Evolutionary conservation across 805 yeast species (phyloP).

Genomic region (Brettanomyces anomalus): DNA sequence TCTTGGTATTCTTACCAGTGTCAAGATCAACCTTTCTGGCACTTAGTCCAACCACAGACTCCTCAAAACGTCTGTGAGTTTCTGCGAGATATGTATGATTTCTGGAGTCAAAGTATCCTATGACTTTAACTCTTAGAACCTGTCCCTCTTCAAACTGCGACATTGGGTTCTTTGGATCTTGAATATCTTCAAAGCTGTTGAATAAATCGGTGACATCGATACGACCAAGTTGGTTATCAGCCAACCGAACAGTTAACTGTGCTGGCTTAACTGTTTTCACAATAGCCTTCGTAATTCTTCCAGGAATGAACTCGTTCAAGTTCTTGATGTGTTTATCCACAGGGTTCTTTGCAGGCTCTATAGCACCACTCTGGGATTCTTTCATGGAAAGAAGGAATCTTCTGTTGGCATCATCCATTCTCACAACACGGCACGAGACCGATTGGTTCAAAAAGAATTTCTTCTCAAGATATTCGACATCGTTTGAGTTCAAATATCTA

Average conservation of each 20-base stretch:
- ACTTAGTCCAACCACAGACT: constrained; percentile 56
- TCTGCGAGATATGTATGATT: constrained; percentile 61
- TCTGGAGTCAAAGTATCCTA: constrained; percentile 70
- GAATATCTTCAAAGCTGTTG: constrained; percentile 43
- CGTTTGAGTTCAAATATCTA: constrained; percentile 52
- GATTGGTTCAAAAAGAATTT: constrained; percentile 62
- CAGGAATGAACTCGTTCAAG: constrained; percentile 47
- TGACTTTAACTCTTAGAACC: constrained; percentile 49
- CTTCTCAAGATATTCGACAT: constrained; percentile 42
- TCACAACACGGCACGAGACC: constrained; percentile 55
- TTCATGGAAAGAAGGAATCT: constrained; percentile 64
- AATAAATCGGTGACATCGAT: constrained; percentile 67
- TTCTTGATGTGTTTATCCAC: constrained; percentile 43
- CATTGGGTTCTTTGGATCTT: constrained; percentile 51
- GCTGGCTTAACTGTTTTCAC: constrained; percentile 59
- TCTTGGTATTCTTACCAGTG: constrained; percentile 35
- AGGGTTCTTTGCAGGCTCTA: constrained; percentile 41
- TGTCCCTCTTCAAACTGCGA: constrained; percentile 50
- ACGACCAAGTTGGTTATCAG: constrained; percentile 74
- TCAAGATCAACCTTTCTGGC: constrained; percentile 3
- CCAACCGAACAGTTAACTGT: constrained; percentile 66
- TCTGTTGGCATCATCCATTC: constrained; percentile 57
- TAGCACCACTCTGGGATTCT: constrained; percentile 12
- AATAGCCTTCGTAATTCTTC: constrained; percentile 50
- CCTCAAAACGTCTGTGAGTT: constrained; percentile 47